Evolutionary conservation across 2,329 filamentous ascomycete species (phyloP).

Genomic region (Lecanicillium sp.): DNA sequence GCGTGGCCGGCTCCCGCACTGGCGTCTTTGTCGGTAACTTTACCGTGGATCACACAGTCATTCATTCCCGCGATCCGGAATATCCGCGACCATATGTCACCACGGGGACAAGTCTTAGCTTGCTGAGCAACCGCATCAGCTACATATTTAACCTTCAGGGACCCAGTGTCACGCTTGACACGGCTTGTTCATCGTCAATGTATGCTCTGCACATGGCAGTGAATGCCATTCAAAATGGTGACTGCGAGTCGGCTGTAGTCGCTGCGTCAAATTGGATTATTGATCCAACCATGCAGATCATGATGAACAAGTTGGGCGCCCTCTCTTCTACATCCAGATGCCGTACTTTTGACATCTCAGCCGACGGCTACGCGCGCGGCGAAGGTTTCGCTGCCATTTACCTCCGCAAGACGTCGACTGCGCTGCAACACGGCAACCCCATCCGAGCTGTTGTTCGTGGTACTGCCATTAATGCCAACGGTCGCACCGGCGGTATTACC

Average conservation of each 20-base stretch:
- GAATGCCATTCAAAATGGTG: slow-evolving; percentile 21
- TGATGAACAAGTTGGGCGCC: slow-evolving; percentile 21
- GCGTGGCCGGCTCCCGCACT: slow-evolving; percentile 14
- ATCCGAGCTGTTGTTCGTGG: slow-evolving; percentile 30
- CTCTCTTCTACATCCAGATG: slow-evolving; percentile 23
- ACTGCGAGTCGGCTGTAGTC: slow-evolving; percentile 26
- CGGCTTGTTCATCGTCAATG: slow-evolving; percentile 31
- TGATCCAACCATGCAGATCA: slow-evolving; percentile 19
- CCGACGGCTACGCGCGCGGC: slow-evolving; percentile 41
- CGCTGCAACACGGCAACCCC: slow-evolving; percentile 38
- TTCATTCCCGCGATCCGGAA: not conserved
- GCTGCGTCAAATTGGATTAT: slow-evolving; percentile 29
- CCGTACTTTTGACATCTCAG: slow-evolving; percentile 32
- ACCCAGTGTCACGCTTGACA: slow-evolving; percentile 32
- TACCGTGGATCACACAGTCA: slow-evolving; percentile 13
- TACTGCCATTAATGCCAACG: slow-evolving; percentile 32
- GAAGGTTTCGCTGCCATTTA: slow-evolving; percentile 37
- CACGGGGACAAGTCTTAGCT: too few relatives aligned
- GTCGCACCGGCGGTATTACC: slow-evolving; percentile 37
- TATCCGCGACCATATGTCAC: not conserved
- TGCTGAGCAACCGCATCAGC: slow-evolving; percentile 30
- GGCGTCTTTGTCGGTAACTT: slow-evolving; percentile 22
- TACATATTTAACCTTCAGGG: slow-evolving; percentile 32
- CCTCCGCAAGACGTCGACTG: slow-evolving; percentile 35
- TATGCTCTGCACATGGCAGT: slow-evolving; percentile 28